A percentile compares a stretch with the other conserved stretches of the same genome.
Evolutionary conservation across 2,329 filamentous ascomycete species (phyloP).

Genomic region (Colletotrichum phormii): DNA sequence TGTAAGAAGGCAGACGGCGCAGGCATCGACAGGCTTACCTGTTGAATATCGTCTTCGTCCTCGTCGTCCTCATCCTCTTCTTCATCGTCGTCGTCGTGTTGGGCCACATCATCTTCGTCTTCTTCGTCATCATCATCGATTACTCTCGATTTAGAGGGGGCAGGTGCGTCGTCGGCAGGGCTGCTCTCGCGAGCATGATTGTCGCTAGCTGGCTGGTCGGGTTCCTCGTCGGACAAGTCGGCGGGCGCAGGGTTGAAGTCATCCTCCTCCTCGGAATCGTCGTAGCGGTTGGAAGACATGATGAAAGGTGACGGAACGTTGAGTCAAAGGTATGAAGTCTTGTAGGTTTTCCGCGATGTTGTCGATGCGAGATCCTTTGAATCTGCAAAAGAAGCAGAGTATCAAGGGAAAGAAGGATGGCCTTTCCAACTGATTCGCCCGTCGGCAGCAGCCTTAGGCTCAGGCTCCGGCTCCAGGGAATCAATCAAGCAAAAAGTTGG

Average conservation of each 20-base stretch:
- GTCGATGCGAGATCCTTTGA: not conserved
- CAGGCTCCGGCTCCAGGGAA: no score
- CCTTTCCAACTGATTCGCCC: not conserved
- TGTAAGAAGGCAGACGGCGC: not conserved
- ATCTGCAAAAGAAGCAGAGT: not conserved
- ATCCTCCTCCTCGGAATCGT: constrained; percentile 81
- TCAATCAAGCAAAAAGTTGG: not conserved
- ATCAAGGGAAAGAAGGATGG: not conserved
- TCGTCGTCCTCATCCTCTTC: constrained; percentile 58
- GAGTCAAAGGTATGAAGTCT: not conserved
- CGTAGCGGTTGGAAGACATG: constrained; percentile 63
- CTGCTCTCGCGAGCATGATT: constrained; percentile 49
- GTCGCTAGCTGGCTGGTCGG: constrained; percentile 55
- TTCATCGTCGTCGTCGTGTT: constrained; percentile 49
- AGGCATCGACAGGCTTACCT: constrained; percentile 53
- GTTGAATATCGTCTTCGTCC: constrained; percentile 76
- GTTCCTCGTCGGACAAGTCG: constrained; percentile 79
- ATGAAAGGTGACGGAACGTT: constrained; percentile 37
- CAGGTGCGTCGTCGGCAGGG: constrained; percentile 53
- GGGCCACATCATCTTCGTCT: constrained; percentile 52
- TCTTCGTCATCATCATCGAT: constrained; percentile 53
- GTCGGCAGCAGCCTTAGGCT: not conserved
- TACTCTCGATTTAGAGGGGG: constrained; percentile 37
- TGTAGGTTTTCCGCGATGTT: not conserved
- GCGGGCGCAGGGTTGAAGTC: constrained; percentile 89